Evolutionary conservation across 805 yeast genomes (phyloP), one percentile per base, ranked within the genome.

Genomic region (Saccharomyces cerevisiae): DNA sequence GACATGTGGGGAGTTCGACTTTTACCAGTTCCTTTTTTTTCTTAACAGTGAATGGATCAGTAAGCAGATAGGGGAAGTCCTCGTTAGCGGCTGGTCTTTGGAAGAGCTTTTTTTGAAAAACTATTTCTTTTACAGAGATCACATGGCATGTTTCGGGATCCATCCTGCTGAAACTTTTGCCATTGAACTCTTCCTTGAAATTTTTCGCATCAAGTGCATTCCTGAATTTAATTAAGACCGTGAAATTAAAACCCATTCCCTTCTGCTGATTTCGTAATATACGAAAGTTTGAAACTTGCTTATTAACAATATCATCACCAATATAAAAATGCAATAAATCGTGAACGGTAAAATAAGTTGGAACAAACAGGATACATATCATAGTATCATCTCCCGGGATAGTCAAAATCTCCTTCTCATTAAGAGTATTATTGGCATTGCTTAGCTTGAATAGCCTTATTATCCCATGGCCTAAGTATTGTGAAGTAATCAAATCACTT

Each of bases 141-240:
- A 83, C 87, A 65, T 85, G 90, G 62, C 97, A 90, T 13, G 80
- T 75, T 63, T 91, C 96, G 0, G 96, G 88, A 62, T 91, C 97
- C 86, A 90, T 84, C 6, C 92, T 82, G 61, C 85, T 89, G 73
- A 91, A 90, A 9, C 78, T 76, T 56, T 78, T 80, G 4, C 96
- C 95, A 65, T 90, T 84, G 62, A 76, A 88, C 29, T 74, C 73
- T 47, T 77, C 76, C 59, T 83, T 83, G 68, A 91, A 91, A 46
- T 71, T 73, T n/a, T 79, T 76, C 0, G 96, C 90, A 41, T 71
- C 63, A 1, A 76, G 70, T 1, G 76, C 63, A 41, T 78, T 77
- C 43, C 79, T 75, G 69, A 90, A 90, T 70, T 90, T 89, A 69
- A 91, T 74, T 51, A 90, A 71, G 2, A 84, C 92, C 79, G 89